Percentiles rank a stretch among this genome's conserved stretches.
Conservation (phyloP, 768 basidiomycete species). For the Leccinellum luteum region DNA sequence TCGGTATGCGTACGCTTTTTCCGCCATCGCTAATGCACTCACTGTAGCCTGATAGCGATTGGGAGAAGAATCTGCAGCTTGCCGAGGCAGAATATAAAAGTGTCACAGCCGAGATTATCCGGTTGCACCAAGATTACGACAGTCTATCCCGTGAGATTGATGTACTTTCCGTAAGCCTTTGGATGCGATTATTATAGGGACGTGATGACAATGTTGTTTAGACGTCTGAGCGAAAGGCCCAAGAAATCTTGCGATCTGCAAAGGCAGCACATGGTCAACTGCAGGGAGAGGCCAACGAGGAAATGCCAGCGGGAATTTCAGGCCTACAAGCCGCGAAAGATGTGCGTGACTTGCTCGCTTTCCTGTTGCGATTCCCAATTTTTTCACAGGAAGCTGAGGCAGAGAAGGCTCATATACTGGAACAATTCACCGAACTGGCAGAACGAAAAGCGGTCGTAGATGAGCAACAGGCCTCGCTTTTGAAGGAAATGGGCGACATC, state of each 20-base stretch:
- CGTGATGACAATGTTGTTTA: slow-evolving; percentile 1
- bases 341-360: slow-evolving; percentile 34
- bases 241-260: slow-evolving; percentile 29
- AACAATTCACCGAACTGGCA: slow-evolving; percentile 49
- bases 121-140: slow-evolving; percentile 31
- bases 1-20: slow-evolving; percentile 34
- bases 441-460: slow-evolving; percentile 48
- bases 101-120: slow-evolving; percentile 26
- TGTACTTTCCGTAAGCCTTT: slow-evolving; percentile 33
- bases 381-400: slow-evolving; percentile 48
- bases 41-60: slow-evolving; percentile 39
- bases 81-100: slow-evolving; percentile 38
- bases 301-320: slow-evolving; percentile 61
- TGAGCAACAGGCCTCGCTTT: slow-evolving; percentile 40
- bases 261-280: slow-evolving; percentile 40
- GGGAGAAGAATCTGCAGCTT: slow-evolving; percentile 37
- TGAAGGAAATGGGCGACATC: slow-evolving; percentile 44
- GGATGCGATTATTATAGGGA: neutral
- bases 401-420: slow-evolving; percentile 46
- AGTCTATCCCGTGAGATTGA: slow-evolving; percentile 31
- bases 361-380: neutral
- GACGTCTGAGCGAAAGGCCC: slow-evolving; percentile 19
- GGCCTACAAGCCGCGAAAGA: slow-evolving; percentile 53
- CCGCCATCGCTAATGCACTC: neutral
- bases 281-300: slow-evolving; percentile 64